Conservation (phyloP, 345 rosid species). For the Salix dunnii region DNA sequence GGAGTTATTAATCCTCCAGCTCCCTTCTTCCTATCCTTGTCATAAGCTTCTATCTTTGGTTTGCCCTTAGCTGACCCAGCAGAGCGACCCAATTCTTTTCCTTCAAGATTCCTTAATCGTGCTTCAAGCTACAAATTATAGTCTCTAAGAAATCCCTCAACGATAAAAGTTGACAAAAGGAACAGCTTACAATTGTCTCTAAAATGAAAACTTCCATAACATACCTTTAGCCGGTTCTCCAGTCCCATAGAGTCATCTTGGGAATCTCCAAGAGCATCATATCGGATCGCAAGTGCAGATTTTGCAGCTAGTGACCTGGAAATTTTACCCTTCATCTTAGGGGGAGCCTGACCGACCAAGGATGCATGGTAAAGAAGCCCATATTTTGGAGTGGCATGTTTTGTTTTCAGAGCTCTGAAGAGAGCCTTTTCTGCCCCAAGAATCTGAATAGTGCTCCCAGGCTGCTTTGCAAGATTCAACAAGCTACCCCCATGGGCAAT, state of each 20-base stretch:
- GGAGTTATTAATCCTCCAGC: conserved; percentile 68
- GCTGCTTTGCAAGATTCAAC: conserved; percentile 86
- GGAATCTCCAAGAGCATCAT: conserved; percentile 83
- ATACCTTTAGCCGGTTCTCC: conserved; percentile 75
- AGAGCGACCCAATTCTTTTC: conserved; percentile 62
- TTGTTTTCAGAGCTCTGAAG: conserved; percentile 88
- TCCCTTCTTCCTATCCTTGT: conserved; percentile 74
- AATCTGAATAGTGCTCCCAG: conserved; percentile 89
- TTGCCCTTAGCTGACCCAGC: conserved; percentile 91
- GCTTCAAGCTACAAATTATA: conserved; percentile 62
- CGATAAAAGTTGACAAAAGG: not conserved
- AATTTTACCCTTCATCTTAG: conserved; percentile 79
- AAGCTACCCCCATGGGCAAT: conserved; percentile 95
- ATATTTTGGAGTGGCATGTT: conserved; percentile 88
- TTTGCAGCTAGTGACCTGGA: conserved; percentile 88
- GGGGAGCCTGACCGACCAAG: conserved; percentile 81
- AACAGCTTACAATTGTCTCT: not conserved
- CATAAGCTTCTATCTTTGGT: conserved; percentile 81
- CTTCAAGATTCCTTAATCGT: conserved; percentile 74
- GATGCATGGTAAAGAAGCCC: conserved; percentile 93
- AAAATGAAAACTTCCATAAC: not conserved
- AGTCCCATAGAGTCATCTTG: conserved; percentile 77
- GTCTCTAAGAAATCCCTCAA: not conserved
- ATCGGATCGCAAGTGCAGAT: conserved; percentile 70
- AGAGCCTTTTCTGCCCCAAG: conserved; percentile 95